Conservation (phyloP, 257 asterid species). For the Solanum tarijense region DNA sequence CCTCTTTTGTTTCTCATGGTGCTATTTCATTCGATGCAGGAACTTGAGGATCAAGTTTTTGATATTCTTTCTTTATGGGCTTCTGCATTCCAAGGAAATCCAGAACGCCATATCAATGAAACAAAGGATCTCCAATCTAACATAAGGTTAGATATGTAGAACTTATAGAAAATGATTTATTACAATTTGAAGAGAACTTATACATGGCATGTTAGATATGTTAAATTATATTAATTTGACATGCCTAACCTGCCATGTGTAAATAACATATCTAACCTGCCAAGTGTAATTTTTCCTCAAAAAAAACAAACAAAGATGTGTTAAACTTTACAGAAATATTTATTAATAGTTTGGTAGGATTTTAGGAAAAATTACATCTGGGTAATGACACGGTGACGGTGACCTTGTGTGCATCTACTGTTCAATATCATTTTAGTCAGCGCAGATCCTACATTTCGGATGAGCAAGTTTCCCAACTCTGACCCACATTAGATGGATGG, state of each 20-base stretch:
- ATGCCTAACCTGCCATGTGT: background rate
- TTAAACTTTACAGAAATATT: background rate
- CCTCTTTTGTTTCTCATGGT: constrained; percentile 8
- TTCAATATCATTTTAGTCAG: background rate
- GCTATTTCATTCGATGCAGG: constrained; percentile 50
- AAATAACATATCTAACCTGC: background rate
- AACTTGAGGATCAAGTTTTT: constrained; percentile 84
- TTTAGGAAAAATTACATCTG: background rate
- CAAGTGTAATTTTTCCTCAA: background rate
- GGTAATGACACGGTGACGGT: background rate
- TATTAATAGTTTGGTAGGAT: background rate
- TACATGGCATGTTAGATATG: background rate
- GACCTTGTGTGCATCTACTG: background rate
- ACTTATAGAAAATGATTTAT: background rate
- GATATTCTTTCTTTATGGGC: constrained; percentile 96
- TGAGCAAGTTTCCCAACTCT: background rate
- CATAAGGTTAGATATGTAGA: constrained; percentile 49
- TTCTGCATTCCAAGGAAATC: constrained; percentile 57
- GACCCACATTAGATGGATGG: background rate
- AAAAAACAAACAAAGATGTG: background rate
- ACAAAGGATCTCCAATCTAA: constrained; percentile 49
- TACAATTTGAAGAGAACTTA: background rate
- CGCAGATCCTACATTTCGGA: background rate
- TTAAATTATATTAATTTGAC: background rate
- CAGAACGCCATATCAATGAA: constrained; percentile 33